Conservation (phyloP, 306 rosid species). For the Phaseolus lunatus region DNA sequence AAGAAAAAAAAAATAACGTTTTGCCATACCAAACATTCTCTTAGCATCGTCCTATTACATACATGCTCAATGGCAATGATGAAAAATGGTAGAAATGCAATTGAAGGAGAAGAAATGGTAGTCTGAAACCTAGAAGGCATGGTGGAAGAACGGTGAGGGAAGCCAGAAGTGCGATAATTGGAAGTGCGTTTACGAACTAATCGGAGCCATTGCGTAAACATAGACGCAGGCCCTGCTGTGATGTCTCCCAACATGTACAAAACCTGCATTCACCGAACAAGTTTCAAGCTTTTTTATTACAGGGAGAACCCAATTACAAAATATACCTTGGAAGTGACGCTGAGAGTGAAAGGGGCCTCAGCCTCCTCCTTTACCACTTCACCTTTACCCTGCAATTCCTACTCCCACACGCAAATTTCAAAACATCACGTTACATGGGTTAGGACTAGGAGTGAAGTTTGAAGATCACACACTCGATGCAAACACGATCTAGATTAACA, state of each 20-base stretch:
- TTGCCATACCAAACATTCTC: neutral
- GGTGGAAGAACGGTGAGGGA: conserved; percentile 60
- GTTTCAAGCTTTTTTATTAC: neutral
- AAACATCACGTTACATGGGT: neutral
- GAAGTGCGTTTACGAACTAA: conserved; percentile 85
- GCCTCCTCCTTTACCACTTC: conserved; percentile 64
- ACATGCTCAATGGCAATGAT: conserved; percentile 25
- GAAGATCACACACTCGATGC: neutral
- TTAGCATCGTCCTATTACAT: neutral
- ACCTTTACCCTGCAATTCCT: conserved; percentile 57
- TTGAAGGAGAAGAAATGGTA: neutral
- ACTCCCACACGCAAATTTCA: conserved; percentile 18
- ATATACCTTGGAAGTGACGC: conserved; percentile 74
- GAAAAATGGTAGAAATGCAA: neutral
- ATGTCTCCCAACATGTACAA: conserved; percentile 94
- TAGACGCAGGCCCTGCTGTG: conserved; percentile 73
- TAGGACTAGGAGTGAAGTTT: conserved; percentile 4
- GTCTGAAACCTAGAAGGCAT: conserved; percentile 67
- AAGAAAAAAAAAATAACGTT: neutral
- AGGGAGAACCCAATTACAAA: conserved; percentile 8
- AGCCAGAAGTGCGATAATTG: conserved; percentile 68
- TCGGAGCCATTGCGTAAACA: conserved; percentile 90
- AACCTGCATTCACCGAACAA: conserved; percentile 59
- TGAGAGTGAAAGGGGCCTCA: conserved; percentile 70
- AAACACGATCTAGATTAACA: neutral